Conservation (phyloP, 176 grass and related monocot species). For the Secale cereale region DNA sequence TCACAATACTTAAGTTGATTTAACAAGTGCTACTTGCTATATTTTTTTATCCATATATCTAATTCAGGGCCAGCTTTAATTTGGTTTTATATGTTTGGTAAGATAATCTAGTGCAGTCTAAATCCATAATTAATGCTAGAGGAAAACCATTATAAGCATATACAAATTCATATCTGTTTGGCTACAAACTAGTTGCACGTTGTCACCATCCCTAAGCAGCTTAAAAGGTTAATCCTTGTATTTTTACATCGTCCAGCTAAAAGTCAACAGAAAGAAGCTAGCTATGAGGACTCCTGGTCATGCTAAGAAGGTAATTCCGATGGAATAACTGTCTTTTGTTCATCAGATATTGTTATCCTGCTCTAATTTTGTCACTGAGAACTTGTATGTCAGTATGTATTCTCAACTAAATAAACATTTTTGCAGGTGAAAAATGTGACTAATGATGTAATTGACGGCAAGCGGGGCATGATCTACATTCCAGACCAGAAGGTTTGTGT, state of each 20-base stretch:
- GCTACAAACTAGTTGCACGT: no score
- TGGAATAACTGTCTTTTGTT: conserved; percentile 12
- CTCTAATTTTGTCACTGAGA: neutral
- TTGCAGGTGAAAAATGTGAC: conserved; percentile 84
- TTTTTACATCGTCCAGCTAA: conserved; percentile 39
- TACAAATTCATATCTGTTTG: no score
- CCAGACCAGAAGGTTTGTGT: conserved; percentile 62
- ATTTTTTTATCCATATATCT: no score
- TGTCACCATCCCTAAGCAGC: no score
- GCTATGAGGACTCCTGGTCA: conserved; percentile 51
- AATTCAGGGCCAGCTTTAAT: no score
- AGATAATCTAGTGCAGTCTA: no score
- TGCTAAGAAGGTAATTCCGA: conserved; percentile 54
- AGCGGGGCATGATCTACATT: conserved; percentile 59
- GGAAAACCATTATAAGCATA: no score
- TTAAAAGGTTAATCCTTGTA: no score
- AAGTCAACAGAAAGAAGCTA: conserved; percentile 72
- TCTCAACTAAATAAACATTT: neutral
- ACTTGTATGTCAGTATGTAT: neutral
- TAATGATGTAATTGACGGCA: conserved; percentile 48
- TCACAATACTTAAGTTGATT: no score
- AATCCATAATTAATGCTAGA: no score
- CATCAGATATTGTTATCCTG: neutral
- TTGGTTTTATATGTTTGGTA: no score
- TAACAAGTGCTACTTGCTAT: no score